These are phyloP conservation scores for Stachybotrys elegans DNA, from an alignment of 2,329 filamentous ascomycete genomes.

Conservation along the genomic window DNA sequence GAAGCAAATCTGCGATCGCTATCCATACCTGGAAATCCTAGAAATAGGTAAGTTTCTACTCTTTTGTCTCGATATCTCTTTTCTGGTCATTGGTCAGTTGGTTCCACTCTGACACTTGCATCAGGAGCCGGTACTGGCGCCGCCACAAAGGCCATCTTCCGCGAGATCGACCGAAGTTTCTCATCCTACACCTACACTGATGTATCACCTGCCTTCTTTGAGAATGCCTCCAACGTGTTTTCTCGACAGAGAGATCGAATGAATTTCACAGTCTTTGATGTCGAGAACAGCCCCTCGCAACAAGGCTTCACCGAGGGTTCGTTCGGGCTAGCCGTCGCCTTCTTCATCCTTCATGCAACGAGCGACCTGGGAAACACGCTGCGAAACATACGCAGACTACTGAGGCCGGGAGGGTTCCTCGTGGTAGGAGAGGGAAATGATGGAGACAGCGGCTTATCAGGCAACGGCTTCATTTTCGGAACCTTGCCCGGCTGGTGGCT, in stretches of 20 bases:
- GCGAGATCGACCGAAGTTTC: constrained; percentile 6
- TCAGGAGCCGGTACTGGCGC: constrained; percentile 8
- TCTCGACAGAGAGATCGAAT: neutral
- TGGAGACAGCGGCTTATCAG: constrained; percentile 4
- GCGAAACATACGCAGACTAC: constrained; percentile 7
- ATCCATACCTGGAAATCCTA: constrained; percentile 9
- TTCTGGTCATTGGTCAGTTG: neutral
- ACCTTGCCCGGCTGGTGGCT: constrained; percentile 3
- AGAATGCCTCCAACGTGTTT: constrained; percentile 3
- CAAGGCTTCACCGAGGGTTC: constrained; percentile 5
- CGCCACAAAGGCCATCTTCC: constrained; percentile 5
- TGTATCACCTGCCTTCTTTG: constrained; percentile 6
- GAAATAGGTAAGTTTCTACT: constrained; percentile 4
- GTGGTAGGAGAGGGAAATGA: constrained; percentile 6
- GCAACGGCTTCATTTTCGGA: constrained; percentile 6
- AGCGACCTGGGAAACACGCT: constrained; percentile 2
- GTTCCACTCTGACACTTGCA: neutral
- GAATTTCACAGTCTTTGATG: constrained; percentile 1
- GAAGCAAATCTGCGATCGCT: constrained; percentile 7
- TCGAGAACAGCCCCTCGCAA: constrained; percentile 3
- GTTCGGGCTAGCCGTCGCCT: constrained; percentile 8
- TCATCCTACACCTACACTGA: constrained; percentile 8
- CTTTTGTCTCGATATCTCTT: neutral
- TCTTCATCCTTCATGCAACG: neutral
- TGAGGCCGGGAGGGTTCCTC: constrained; percentile 10